Percentiles rank a stretch among this genome's conserved stretches.
Conservation (phyloP, 768 basidiomycete genomes). For the Macrolepiota fuliginosa region DNA sequence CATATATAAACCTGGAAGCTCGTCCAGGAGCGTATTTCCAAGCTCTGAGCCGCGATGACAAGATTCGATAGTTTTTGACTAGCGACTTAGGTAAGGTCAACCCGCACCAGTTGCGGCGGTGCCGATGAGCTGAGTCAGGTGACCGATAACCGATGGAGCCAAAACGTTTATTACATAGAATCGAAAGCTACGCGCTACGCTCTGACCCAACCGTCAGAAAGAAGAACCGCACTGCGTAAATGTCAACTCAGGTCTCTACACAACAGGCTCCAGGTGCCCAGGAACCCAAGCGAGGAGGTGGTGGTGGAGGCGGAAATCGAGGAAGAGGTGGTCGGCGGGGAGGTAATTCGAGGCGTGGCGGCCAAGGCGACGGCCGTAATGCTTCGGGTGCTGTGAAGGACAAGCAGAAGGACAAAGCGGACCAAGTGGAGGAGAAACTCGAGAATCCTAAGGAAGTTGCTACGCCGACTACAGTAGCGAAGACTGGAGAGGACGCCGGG, state of each 20-base stretch:
- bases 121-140: neutral
- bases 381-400: neutral
- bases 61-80: neutral
- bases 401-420: constrained; percentile 1
- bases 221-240: neutral
- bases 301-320: neutral
- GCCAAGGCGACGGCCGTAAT: neutral
- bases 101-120: neutral
- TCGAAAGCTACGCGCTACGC: neutral
- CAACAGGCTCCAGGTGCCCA: neutral
- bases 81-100: neutral
- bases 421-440: neutral
- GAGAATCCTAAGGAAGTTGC: neutral
- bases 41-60: neutral
- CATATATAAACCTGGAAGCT: neutral
- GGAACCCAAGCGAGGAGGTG: neutral
- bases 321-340: neutral
- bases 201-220: neutral
- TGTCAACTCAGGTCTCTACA: constrained; percentile 6
- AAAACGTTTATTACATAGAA: neutral
- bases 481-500: constrained; percentile 13
- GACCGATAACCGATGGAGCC: neutral
- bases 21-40: neutral
- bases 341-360: neutral
- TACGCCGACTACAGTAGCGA: constrained; percentile 5